Base-by-base conservation (phyloP, 768 basidiomycete genomes). In the Collybiopsis luxurians region DNA sequence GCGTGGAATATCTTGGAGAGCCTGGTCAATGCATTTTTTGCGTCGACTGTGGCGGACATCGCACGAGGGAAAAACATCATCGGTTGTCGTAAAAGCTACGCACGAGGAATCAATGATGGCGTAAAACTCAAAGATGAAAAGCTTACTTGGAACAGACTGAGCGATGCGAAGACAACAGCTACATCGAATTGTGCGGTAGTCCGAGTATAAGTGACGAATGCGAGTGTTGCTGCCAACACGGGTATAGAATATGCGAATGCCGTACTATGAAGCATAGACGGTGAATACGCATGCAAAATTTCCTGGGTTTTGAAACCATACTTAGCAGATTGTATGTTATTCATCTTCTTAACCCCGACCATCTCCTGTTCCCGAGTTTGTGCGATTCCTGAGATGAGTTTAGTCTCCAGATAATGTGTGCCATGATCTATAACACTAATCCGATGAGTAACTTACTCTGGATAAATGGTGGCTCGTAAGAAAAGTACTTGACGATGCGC, bases 401-500 rank as follows among this genome's bases (percentile, higher is more conserved):
- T n/a, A 53, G 13, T 12, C 9, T 47, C 19, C 45, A 47, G 17
- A 28, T 49, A 23, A 49, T 9, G 26, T 42, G n/a, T 3, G 21
- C 5, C 28, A 24, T 30, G 7, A 49, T 15, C 15, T 19, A n/a
- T 15, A 17, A 19, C n/a, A 12, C 15, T 53, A 7, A 45, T 19
- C n/a, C 23, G 31, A 34, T 23, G 24, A 40, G 6, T 69, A 76
- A 34, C 31, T 66, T 59, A 86, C 87, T 75, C 59, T 82, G 75
- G 43, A 87, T 67, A 68, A 88, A 89, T 0, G 87, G 85, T 0
- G 74, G 59, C 69, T 90, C 89, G 60, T 88, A 89, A 26, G 82
- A 85, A 66, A 90, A 90, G 63, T 85, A 87, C 66, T 89, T 89
- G 56, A 90, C 83, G 21, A 88, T 78, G 3, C 84, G 79, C 85